Conservation (phyloP, 768 basidiomycete genomes). For the Scleroderma citrinum region DNA sequence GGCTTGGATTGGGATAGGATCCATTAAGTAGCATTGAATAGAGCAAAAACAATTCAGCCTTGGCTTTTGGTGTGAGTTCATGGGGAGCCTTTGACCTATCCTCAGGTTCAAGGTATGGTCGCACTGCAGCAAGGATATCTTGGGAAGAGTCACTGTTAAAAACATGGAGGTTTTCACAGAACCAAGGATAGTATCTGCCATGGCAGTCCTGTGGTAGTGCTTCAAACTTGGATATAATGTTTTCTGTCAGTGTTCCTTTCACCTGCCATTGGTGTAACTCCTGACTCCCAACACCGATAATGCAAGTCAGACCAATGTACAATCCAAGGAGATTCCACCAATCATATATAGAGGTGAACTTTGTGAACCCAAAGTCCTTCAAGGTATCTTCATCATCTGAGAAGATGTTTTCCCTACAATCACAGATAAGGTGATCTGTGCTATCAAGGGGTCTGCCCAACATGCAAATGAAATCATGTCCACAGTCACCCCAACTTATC, state of each 20-base stretch:
- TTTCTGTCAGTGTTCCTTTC: constrained; percentile 25
- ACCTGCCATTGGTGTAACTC: constrained; percentile 26
- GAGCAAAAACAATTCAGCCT: background rate
- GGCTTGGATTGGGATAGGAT: background rate
- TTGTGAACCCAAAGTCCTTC: constrained; percentile 30
- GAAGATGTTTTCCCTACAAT: constrained; percentile 1
- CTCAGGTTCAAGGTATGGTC: background rate
- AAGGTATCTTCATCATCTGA: constrained; percentile 27
- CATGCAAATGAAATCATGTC: background rate
- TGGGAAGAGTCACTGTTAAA: constrained; percentile 11
- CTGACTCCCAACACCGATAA: constrained; percentile 14
- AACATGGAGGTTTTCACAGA: constrained; percentile 27
- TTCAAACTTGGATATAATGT: constrained; percentile 26
- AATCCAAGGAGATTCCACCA: constrained; percentile 22
- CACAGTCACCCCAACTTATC: background rate
- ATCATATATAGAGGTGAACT: constrained; percentile 10
- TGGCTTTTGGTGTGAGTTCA: background rate
- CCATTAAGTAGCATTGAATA: background rate
- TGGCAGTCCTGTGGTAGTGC: constrained; percentile 10
- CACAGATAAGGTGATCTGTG: background rate
- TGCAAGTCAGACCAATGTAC: constrained; percentile 21
- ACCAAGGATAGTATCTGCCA: constrained; percentile 31
- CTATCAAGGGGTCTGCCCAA: constrained; percentile 1
- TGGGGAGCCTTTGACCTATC: background rate
- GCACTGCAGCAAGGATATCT: background rate